Evolutionary conservation across 805 yeast species (phyloP).

Genomic region (Priceomyces castillae): DNA sequence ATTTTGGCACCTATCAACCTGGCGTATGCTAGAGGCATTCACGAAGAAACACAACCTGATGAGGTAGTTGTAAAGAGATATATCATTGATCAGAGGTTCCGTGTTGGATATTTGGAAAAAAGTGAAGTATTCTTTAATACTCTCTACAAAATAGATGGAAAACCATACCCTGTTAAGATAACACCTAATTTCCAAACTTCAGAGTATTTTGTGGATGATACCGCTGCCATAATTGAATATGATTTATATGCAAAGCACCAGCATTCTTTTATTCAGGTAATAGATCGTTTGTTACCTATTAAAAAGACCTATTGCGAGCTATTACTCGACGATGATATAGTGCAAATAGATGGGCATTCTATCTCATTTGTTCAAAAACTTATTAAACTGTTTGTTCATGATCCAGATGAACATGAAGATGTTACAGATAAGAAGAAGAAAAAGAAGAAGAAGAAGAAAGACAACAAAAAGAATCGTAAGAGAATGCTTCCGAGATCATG

Average conservation of each 20-base stretch:
- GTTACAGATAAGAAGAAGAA: neutral
- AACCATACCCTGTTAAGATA: slow-evolving; percentile 22
- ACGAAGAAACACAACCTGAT: neutral
- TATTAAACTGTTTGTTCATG: slow-evolving; percentile 25
- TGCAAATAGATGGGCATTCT: slow-evolving; percentile 17
- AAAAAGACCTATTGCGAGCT: slow-evolving; percentile 36
- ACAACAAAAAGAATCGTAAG: slow-evolving; percentile 9
- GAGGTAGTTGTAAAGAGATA: slow-evolving; percentile 24
- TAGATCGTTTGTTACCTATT: slow-evolving; percentile 43
- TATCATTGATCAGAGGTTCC: slow-evolving; percentile 30
- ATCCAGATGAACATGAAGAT: neutral
- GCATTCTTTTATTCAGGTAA: slow-evolving; percentile 65
- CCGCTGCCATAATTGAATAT: slow-evolving; percentile 50
- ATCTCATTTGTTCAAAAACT: slow-evolving; percentile 26
- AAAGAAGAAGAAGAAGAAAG: slow-evolving; percentile 4
- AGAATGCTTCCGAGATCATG: slow-evolving; percentile 21
- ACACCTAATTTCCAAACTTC: slow-evolving; percentile 24
- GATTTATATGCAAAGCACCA: slow-evolving; percentile 61
- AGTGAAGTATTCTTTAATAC: slow-evolving; percentile 29
- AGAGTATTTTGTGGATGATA: slow-evolving; percentile 41
- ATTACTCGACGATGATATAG: slow-evolving; percentile 30
- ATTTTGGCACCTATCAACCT: slow-evolving; percentile 79
- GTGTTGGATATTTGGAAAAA: slow-evolving; percentile 28
- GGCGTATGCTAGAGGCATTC: slow-evolving; percentile 49
- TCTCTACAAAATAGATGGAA: slow-evolving; percentile 17